Evolutionary conservation across 2,329 filamentous ascomycete species (phyloP).

Genomic region (Diplodia mutila): DNA sequence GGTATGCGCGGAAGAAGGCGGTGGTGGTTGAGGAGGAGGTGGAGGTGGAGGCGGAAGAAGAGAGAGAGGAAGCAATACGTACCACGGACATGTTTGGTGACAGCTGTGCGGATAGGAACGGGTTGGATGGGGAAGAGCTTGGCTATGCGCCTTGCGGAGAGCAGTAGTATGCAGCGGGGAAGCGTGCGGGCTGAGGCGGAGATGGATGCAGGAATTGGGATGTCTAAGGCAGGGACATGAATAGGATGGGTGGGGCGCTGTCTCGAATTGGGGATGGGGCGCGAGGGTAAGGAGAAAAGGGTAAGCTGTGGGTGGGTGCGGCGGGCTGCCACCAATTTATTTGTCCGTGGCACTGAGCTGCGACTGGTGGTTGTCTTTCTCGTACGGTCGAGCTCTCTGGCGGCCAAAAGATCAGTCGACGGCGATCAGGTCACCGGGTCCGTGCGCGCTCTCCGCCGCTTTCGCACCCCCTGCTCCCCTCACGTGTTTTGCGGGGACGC

Average conservation of each 20-base stretch:
- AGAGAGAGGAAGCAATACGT: constrained; percentile 6
- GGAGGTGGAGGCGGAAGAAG: not conserved
- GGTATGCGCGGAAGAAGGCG: constrained; percentile 15
- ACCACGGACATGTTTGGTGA: constrained; percentile 26
- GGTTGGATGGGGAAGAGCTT: not conserved
- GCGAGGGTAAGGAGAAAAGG: not conserved
- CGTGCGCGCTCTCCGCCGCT: not conserved
- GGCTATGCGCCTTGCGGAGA: not conserved
- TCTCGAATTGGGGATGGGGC: not conserved
- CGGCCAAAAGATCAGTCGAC: constrained; percentile 21
- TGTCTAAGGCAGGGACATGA: not conserved
- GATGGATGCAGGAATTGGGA: not conserved
- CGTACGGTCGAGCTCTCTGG: constrained; percentile 6
- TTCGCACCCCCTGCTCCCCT: constrained; percentile 4
- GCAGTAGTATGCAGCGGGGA: not conserved
- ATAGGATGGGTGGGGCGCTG: constrained; percentile 4
- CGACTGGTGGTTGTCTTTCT: constrained; percentile 2
- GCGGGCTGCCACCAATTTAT: constrained; percentile 24
- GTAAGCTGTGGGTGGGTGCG: not conserved
- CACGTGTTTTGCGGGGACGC: constrained; percentile 20
- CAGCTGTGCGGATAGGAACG: not conserved
- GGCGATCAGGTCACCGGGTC: constrained; percentile 25
- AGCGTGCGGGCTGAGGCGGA: not conserved
- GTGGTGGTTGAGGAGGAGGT: not conserved
- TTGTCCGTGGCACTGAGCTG: constrained; percentile 19